These are phyloP conservation scores for Phytophthora syringae DNA, from an alignment of 352 stramenopile species.

Conservation along the genomic window DNA sequence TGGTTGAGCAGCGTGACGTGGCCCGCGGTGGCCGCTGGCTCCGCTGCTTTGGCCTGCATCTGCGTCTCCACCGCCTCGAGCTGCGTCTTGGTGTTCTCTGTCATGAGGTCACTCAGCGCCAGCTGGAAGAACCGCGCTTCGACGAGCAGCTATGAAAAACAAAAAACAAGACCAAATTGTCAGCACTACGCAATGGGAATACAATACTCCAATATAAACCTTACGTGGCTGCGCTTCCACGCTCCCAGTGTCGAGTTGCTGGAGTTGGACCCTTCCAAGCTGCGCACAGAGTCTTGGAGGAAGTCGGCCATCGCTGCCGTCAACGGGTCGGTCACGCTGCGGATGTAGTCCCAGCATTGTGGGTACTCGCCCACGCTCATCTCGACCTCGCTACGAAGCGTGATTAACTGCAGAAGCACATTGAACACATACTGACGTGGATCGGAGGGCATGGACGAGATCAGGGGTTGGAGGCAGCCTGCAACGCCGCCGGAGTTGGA, in stretches of 20 bases:
- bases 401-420: constrained; percentile 80
- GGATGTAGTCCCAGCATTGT: constrained; percentile 64
- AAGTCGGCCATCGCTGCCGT: constrained; percentile 56
- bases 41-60: constrained; percentile 39
- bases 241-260: constrained; percentile 31
- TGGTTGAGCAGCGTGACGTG: constrained; percentile 65
- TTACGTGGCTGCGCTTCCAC: constrained; percentile 74
- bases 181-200: neutral
- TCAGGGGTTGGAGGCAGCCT: constrained; percentile 18
- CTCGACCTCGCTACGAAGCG: constrained; percentile 73
- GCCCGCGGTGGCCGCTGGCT: constrained; percentile 41
- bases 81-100: constrained; percentile 57
- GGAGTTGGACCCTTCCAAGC: constrained; percentile 27
- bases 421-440: constrained; percentile 85
- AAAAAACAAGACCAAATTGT: constrained; percentile 11
- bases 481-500: constrained; percentile 13
- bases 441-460: constrained; percentile 47
- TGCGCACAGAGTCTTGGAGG: constrained; percentile 41
- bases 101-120: constrained; percentile 59
- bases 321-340: constrained; percentile 57
- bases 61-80: constrained; percentile 58
- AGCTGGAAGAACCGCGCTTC: constrained; percentile 78
- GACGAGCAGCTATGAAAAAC: constrained; percentile 60
- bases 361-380: constrained; percentile 64
- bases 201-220: too few relatives aligned